phyloP scores from a whole-genome alignment of 257 asterid genomes.

The Anisodus tanguticus region DNA sequence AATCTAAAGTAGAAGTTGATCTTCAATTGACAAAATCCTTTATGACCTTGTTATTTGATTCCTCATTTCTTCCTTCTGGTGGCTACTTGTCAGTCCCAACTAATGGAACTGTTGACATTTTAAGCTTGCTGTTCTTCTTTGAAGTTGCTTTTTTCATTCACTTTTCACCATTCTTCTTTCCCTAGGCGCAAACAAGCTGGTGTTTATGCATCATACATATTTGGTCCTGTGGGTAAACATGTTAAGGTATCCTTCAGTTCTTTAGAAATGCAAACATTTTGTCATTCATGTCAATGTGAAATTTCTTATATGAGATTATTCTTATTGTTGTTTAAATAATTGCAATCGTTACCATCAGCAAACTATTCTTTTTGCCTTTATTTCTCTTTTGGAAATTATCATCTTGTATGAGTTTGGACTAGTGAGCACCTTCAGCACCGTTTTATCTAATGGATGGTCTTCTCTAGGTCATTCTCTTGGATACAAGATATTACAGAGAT shows the following conservation, averaged over 20 bases:
- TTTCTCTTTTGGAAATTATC: background rate
- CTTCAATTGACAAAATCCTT: background rate
- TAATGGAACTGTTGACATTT: background rate
- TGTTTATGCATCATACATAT: conserved; percentile 40
- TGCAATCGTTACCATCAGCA: background rate
- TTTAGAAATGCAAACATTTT: background rate
- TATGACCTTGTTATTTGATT: background rate
- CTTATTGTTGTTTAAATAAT: background rate
- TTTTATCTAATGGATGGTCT: conserved; percentile 18
- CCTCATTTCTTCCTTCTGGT: background rate
- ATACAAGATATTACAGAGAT: conserved; percentile 45
- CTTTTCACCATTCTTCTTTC: background rate
- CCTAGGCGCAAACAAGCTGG: conserved; percentile 48
- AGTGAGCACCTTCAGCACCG: background rate
- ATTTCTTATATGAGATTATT: background rate
- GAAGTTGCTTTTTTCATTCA: background rate
- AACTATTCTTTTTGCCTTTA: background rate
- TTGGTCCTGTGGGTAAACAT: conserved; percentile 46
- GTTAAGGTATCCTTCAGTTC: conserved; percentile 36
- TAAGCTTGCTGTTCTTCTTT: background rate
- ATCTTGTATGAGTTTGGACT: background rate
- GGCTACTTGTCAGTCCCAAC: background rate
- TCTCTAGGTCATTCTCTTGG: conserved; percentile 46
- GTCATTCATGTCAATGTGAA: background rate
- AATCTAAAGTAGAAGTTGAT: background rate